Conservation (phyloP, 2,329 filamentous ascomycete species). For the Microsporum canis region DNA sequence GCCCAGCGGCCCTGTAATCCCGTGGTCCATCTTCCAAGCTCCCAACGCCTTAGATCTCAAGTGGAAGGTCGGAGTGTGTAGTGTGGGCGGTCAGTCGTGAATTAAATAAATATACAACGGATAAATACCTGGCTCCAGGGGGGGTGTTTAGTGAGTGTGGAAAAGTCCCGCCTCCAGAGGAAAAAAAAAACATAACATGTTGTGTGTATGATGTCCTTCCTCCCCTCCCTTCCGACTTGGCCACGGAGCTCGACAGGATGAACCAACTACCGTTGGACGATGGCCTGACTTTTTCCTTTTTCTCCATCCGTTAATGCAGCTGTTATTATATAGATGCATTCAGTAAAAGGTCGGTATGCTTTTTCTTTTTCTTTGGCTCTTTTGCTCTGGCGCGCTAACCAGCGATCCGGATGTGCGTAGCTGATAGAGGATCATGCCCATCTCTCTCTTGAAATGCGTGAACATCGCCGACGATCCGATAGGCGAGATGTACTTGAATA, state of each 20-base stretch:
- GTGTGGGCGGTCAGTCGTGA: not conserved
- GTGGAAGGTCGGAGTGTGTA: not conserved
- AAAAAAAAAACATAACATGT: not conserved
- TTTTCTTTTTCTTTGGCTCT: not conserved
- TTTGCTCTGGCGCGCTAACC: not conserved
- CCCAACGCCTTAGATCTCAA: not conserved
- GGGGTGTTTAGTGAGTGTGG: not conserved
- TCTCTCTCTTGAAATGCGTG: not conserved
- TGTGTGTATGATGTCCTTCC: not conserved
- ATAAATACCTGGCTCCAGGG: not conserved
- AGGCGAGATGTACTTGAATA: not conserved
- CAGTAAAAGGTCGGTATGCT: not conserved
- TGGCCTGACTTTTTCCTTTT: not conserved
- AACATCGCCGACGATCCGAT: constrained; percentile 2
- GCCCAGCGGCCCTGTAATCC: not conserved
- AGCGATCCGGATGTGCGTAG: not conserved
- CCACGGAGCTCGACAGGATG: not conserved
- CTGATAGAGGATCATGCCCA: not conserved
- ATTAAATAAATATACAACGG: not conserved
- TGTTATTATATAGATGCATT: not conserved
- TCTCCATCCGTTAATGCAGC: not conserved
- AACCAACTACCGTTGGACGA: not conserved
- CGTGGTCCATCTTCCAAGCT: not conserved
- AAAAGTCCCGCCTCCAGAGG: not conserved
- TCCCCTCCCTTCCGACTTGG: not conserved